phyloP scores from a whole-genome alignment of 257 asterid species.

The Nicotiana otophora region DNA sequence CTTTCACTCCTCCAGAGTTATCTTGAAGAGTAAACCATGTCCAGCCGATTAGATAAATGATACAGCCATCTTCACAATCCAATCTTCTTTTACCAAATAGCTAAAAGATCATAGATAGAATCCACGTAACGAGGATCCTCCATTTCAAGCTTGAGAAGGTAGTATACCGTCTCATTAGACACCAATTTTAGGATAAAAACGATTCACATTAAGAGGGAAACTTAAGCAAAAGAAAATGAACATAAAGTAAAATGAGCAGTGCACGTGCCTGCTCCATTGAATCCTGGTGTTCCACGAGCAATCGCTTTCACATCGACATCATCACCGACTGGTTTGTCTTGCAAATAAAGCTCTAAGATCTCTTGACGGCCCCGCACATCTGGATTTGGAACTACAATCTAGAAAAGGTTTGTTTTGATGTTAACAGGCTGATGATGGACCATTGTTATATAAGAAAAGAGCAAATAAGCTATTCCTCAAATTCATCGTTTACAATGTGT shows the following conservation, averaged over 20 bases:
- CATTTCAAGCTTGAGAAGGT: neutral
- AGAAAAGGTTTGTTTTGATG: constrained; percentile 18
- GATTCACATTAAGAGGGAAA: neutral
- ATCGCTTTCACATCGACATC: constrained; percentile 84
- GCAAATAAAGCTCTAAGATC: constrained; percentile 82
- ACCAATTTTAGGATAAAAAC: neutral
- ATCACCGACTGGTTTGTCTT: constrained; percentile 75
- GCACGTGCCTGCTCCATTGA: constrained; percentile 86
- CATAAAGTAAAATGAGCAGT: constrained; percentile 9
- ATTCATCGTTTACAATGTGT: neutral
- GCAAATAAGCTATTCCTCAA: neutral
- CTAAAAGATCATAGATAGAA: neutral
- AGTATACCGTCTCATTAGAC: neutral
- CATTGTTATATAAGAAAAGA: neutral
- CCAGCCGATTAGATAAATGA: neutral
- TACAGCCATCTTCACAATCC: neutral
- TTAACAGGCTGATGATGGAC: constrained; percentile 7
- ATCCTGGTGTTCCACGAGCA: constrained; percentile 99
- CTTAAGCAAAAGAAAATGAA: neutral
- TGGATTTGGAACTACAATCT: constrained; percentile 91
- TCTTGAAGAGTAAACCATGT: neutral
- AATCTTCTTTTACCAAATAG: neutral
- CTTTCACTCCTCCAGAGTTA: neutral
- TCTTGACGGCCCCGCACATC: constrained; percentile 95
- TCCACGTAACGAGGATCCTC: neutral